Conservation (phyloP, 2,329 filamentous ascomycete species). For the Alternaria metachromatica region DNA sequence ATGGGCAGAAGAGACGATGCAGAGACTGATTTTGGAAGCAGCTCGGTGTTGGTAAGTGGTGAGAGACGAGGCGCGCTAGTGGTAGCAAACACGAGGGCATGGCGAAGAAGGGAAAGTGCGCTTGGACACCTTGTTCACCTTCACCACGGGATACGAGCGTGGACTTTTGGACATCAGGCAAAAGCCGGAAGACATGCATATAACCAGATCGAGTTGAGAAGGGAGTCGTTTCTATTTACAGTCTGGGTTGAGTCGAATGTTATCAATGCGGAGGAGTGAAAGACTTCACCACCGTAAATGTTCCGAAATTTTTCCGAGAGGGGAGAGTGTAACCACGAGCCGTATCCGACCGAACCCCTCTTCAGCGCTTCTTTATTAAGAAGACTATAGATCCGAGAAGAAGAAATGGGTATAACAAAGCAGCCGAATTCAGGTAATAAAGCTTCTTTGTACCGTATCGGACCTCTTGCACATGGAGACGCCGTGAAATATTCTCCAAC, state of each 20-base stretch:
- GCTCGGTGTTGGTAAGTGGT: neutral
- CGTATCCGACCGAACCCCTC: neutral
- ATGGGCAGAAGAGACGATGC: neutral
- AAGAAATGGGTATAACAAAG: no score
- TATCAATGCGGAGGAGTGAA: neutral
- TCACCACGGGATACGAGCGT: neutral
- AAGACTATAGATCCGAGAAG: no score
- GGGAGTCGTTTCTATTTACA: neutral
- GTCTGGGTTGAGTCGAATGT: neutral
- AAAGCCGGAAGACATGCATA: neutral
- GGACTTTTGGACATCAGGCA: neutral
- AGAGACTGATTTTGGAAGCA: neutral
- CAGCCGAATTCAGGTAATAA: no score
- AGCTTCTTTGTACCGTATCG: no score
- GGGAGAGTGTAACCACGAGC: neutral
- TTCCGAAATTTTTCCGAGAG: neutral
- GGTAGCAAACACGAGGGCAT: neutral
- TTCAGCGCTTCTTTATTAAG: neutral
- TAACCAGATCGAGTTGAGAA: neutral
- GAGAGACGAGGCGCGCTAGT: neutral
- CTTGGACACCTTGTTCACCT: neutral
- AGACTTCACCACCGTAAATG: neutral
- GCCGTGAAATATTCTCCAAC: neutral
- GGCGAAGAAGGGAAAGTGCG: neutral
- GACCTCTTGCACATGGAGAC: neutral